These are phyloP conservation scores for Populus ilicifolia DNA, from an alignment of 345 rosid genomes.

Conservation along the genomic window DNA sequence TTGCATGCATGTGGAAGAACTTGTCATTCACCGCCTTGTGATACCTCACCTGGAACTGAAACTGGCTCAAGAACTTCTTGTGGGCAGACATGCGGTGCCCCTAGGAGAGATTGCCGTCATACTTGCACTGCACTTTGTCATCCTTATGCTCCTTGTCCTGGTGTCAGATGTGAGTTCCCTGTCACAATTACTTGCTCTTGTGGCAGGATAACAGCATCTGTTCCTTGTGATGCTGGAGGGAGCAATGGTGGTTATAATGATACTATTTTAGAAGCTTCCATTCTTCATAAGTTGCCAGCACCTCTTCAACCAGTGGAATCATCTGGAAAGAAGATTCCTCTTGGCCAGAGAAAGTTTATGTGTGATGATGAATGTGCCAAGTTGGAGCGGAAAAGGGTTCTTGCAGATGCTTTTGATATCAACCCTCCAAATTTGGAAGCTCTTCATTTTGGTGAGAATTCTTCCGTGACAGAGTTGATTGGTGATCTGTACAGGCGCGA, in stretches of 20 bases:
- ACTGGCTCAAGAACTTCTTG: slow-evolving; percentile 56
- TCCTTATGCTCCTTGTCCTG: slow-evolving; percentile 81
- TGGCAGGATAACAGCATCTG: slow-evolving; percentile 63
- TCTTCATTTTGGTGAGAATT: slow-evolving; percentile 83
- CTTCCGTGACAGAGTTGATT: slow-evolving; percentile 62
- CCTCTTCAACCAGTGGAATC: slow-evolving; percentile 72
- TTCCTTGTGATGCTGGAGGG: slow-evolving; percentile 92
- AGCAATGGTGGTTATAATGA: slow-evolving; percentile 34
- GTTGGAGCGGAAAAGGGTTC: slow-evolving; percentile 83
- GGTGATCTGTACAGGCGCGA: slow-evolving; percentile 84
- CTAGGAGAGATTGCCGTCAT: slow-evolving; percentile 88
- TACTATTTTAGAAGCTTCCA: slow-evolving; percentile 57
- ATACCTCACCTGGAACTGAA: slow-evolving; percentile 36
- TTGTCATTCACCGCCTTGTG: slow-evolving; percentile 82
- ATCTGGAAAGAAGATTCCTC: slow-evolving; percentile 51
- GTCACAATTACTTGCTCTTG: slow-evolving; percentile 82
- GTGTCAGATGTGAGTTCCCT: slow-evolving; percentile 66
- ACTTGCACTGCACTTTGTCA: slow-evolving; percentile 80
- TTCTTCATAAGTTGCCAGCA: slow-evolving; percentile 58
- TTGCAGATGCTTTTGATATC: slow-evolving; percentile 92
- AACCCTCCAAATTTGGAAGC: slow-evolving; percentile 66
- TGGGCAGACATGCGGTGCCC: slow-evolving; percentile 93
- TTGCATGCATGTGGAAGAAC: slow-evolving; percentile 87
- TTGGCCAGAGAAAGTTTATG: slow-evolving; percentile 82
- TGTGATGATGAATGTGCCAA: slow-evolving; percentile 90